Base-by-base conservation (phyloP, 2,329 filamentous ascomycete species). In the Monosporascus sp. region DNA sequence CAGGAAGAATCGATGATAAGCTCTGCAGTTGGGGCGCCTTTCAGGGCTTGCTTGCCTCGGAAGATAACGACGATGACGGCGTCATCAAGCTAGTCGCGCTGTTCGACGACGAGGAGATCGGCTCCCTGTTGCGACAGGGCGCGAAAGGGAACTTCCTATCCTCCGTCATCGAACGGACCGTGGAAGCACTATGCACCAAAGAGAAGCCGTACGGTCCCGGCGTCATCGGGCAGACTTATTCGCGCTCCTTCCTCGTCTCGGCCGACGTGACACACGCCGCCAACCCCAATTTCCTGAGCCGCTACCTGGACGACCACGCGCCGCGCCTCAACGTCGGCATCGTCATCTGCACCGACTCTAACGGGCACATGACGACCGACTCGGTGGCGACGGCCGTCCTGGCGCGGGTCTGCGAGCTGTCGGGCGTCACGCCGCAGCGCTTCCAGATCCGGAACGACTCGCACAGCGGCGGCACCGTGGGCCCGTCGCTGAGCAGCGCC, bases 101-200 rank as follows among this genome's bases (percentile, higher is more conserved):
- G 63, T 97, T 97, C 66, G 94, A 97, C 67, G 89, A 97, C 65
- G 94, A 99, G 71, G 94, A 99, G 71, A 96, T 99, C 56, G 94
- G 94, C 56, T 95, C 89, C 26, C 79, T 91, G 8, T 83, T 97
- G 49, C 88, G 93, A 52, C 93, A 97, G 74, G 94, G 94, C 56
- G 94, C 94, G 6, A 81, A 83, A 51, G 86, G 90, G 52, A 97
- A 97, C 76, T 95, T 97, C 76, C 80, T 97, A 53, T 88, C 90
- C 41, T 80, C 82, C 38, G 82, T 87, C 24, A 82, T 97, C 54
- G 90, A 95, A 73, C 88, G 93, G 56, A 84, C 91, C 52, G 82
- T 91, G 52, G 91, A 95, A 69, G 78, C 77, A 3, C 73, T 85
- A 50, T 62, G 80, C 20, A 69, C 75, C 22, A 62, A 68, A 22